Conservation (phyloP, 2,329 filamentous ascomycete species). For the Venturia oleaginea region DNA sequence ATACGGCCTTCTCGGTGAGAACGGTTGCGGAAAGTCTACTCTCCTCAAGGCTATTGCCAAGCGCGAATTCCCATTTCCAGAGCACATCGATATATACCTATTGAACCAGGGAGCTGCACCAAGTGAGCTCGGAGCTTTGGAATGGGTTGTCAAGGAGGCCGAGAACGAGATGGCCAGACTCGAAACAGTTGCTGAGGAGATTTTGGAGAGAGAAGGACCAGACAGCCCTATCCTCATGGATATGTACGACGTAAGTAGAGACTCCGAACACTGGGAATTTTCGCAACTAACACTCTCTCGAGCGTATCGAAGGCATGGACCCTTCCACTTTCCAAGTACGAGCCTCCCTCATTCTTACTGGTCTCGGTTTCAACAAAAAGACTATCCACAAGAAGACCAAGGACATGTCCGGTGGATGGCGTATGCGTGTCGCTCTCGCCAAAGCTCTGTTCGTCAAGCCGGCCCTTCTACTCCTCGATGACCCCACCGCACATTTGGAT, state of each 20-base stretch:
- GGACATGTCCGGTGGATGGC: slow-evolving; percentile 99
- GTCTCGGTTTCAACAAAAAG: slow-evolving; percentile 97
- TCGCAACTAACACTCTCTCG: slow-evolving; percentile 13
- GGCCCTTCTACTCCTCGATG: slow-evolving; percentile 87
- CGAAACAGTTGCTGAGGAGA: slow-evolving; percentile 79
- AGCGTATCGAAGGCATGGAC: slow-evolving; percentile 99
- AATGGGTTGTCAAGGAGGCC: slow-evolving; percentile 95
- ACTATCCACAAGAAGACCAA: slow-evolving; percentile 99
- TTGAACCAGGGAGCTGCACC: slow-evolving; percentile 94
- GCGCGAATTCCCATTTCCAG: slow-evolving; percentile 91
- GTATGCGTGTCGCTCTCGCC: slow-evolving; percentile 96
- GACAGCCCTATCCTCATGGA: slow-evolving; percentile 87
- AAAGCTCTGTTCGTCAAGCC: slow-evolving; percentile 99
- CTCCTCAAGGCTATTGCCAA: slow-evolving; percentile 87
- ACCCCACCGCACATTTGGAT: slow-evolving; percentile 98
- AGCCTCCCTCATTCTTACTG: slow-evolving; percentile 91
- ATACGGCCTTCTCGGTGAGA: slow-evolving; percentile 94
- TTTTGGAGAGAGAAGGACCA: slow-evolving; percentile 85
- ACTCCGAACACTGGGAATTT: neutral
- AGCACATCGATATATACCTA: slow-evolving; percentile 96
- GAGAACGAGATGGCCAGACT: slow-evolving; percentile 86
- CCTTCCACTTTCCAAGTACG: slow-evolving; percentile 93
- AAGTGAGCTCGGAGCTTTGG: slow-evolving; percentile 78
- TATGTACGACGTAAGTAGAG: slow-evolving; percentile 81
- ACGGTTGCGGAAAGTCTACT: slow-evolving; percentile 99